A percentile compares a stretch with the other conserved stretches of the same genome.
phyloP scores from a whole-genome alignment of 2,329 filamentous ascomycete species.

The Elsinoe perseae region DNA sequence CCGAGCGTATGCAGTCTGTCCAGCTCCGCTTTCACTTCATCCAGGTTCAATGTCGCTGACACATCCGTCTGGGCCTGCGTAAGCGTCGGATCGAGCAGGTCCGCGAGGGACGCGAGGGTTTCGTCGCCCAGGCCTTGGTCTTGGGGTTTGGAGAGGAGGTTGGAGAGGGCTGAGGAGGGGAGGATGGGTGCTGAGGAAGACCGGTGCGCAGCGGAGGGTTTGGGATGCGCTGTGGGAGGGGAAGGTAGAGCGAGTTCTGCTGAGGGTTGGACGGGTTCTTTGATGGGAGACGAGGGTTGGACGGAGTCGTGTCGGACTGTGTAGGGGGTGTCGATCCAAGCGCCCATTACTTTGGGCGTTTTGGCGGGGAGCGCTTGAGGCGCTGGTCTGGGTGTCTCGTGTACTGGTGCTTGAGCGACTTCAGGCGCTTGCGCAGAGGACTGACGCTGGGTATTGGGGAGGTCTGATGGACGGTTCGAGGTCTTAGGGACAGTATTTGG shows the following conservation, averaged over 20 bases:
- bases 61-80: slow-evolving; percentile 11
- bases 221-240: not conserved
- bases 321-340: slow-evolving; percentile 41
- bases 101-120: slow-evolving; percentile 42
- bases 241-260: not conserved
- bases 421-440: slow-evolving; percentile 18
- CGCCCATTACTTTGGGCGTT: slow-evolving; percentile 41
- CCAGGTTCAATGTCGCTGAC: slow-evolving; percentile 20
- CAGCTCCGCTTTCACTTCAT: slow-evolving; percentile 14
- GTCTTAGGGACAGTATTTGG: not conserved
- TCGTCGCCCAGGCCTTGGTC: slow-evolving; percentile 36
- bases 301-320: slow-evolving; percentile 6
- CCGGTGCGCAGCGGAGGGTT: slow-evolving; percentile 20
- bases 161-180: slow-evolving; percentile 29
- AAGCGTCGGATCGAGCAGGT: slow-evolving; percentile 32
- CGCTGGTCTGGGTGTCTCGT: slow-evolving; percentile 9
- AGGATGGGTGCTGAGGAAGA: slow-evolving; percentile 10
- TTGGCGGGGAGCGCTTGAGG: slow-evolving; percentile 24
- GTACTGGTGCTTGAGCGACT: slow-evolving; percentile 3
- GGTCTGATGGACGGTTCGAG: not conserved
- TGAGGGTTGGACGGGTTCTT: not conserved
- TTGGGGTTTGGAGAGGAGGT: slow-evolving; percentile 31
- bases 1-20: slow-evolving; percentile 6
- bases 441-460: not conserved
- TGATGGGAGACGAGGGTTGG: not conserved